Conservation (phyloP, 495 filamentous ascomycete genomes). For the Coniosporium apollinis region DNA sequence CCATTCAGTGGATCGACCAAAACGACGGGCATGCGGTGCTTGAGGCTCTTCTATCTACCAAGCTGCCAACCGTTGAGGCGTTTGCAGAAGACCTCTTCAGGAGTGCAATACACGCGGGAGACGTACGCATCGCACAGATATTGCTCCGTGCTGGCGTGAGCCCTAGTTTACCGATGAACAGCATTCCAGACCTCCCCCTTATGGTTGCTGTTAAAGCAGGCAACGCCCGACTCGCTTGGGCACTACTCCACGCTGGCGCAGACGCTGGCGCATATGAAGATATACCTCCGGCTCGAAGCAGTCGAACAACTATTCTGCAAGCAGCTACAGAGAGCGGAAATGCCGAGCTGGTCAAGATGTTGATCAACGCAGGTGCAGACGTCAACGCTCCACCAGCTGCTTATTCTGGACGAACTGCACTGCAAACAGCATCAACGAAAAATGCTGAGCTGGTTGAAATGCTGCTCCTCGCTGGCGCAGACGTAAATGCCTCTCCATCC, state of each 20-base stretch:
- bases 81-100: no score
- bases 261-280: no score
- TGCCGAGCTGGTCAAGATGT: neutral
- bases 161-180: neutral
- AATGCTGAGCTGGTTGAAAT: neutral
- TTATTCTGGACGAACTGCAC: neutral
- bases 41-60: no score
- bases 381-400: conserved; percentile 1
- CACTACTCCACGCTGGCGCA: neutral
- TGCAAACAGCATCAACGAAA: neutral
- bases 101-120: neutral
- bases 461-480: conserved; percentile 4
- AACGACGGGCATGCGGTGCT: no score
- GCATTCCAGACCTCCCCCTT: neutral
- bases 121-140: neutral
- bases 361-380: conserved; percentile 2
- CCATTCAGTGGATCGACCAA: no score
- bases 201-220: neutral
- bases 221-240: neutral
- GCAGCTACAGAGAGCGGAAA: neutral
- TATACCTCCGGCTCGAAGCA: neutral
- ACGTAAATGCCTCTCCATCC: conserved; percentile 1
- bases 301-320: neutral
- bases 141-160: neutral
- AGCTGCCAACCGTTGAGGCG: no score